A percentile compares a stretch with the other conserved stretches of the same genome.
phyloP scores from a whole-genome alignment of 768 basidiomycete genomes.

The Hygrophoropsis aurantiaca region DNA sequence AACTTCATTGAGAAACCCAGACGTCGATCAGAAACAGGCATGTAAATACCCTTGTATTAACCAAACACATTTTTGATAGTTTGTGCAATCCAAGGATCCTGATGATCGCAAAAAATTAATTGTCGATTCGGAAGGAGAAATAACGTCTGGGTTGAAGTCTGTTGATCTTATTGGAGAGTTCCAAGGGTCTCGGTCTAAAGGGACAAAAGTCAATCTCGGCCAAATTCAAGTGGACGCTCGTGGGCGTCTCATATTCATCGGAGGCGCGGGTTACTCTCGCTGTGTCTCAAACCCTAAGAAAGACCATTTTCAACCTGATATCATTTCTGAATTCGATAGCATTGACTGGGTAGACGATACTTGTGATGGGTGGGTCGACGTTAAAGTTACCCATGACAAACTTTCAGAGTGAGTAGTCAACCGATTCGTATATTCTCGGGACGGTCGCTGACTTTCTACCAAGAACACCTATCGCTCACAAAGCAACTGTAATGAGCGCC shows the following conservation, averaged over 20 bases:
- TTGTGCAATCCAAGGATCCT: no score
- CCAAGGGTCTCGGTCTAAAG: not conserved
- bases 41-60: no score
- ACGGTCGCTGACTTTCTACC: no score
- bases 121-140: not conserved
- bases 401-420: no score
- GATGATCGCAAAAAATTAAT: slow-evolving; percentile 2
- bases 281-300: slow-evolving; percentile 11
- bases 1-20: slow-evolving; percentile 4
- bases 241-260: slow-evolving; percentile 21
- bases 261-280: slow-evolving; percentile 23
- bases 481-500: slow-evolving; percentile 22
- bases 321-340: slow-evolving; percentile 29
- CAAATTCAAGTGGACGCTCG: not conserved
- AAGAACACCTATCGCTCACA: slow-evolving; percentile 12
- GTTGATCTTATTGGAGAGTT: not conserved
- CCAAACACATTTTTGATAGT: no score
- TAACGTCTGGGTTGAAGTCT: not conserved
- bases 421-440: no score
- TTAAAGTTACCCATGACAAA: slow-evolving; percentile 17
- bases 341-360: slow-evolving; percentile 35
- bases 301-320: slow-evolving; percentile 19
- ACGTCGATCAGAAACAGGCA: no score
- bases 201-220: not conserved
- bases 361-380: slow-evolving; percentile 32